Base-by-base conservation (phyloP, 2,329 filamentous ascomycete genomes). In the Helotiales sp. region DNA sequence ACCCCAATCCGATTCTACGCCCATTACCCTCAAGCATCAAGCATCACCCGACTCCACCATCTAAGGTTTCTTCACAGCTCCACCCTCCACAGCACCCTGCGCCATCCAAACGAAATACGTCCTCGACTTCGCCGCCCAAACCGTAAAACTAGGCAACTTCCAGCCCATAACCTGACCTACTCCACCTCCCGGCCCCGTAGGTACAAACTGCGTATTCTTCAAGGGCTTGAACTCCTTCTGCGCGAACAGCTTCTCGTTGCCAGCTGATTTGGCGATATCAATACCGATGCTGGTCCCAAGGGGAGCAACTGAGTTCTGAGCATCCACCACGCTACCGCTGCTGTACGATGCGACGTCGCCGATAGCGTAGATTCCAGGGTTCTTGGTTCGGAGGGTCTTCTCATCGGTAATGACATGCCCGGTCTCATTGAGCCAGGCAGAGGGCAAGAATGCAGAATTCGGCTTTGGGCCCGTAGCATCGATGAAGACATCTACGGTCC, bases 331-430 rank as follows among this genome's bases (percentile, higher is more conserved):
- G 43, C 77, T 79, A 32, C 82, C 81, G n/a, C 76, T 75, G 20
- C 80, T 79, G 67, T 79, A 80, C 6, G 75, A 78, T 0, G 78
- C 79, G 0, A 85, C 78, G 69, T 86, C 83, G 52, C 84, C 84
- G 15, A 82, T 64, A 11, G 79, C 78, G 72, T 85, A 86, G 43
- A 85, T 79, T 2, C 81, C 81, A 3, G 80, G 80, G 7, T 70
- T 75, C 7, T 58, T 22, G 49, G 84, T 81, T 22, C 83, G 81
- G 3, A 84, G 77, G 0, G 81, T 84, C n/a, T 62, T 55, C 13
- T 65, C 70, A 71, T 87, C 81, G 6, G 82, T 83, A 28, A 77
- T 77, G 52, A 89, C 81, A 75, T 82, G 84, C 15, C 82, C 83
- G 5, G 73, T 77, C 0, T 77, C 75, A 66, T 81, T 77, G 3